phyloP scores from a whole-genome alignment of 192 early-diverging fungal species.

The Coemansia pectinata region DNA sequence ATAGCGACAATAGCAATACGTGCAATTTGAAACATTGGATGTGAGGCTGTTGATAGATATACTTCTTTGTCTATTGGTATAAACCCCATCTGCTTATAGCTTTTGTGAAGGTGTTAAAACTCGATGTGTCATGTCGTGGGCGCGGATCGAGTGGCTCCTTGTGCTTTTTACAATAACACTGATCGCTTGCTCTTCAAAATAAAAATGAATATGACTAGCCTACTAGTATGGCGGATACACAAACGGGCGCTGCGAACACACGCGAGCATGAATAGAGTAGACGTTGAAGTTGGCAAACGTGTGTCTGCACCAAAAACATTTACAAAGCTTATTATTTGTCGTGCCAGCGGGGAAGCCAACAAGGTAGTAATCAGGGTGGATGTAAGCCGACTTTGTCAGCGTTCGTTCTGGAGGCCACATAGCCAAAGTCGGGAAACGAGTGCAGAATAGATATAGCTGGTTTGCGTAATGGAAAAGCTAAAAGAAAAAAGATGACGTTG shows the following conservation, averaged over 20 bases:
- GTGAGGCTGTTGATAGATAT: not conserved
- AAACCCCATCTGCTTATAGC: not conserved
- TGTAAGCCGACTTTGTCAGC: slow-evolving; percentile 8
- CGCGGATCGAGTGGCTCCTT: not conserved
- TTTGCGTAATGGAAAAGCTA: not conserved
- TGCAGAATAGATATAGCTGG: not conserved
- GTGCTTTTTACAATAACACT: too few species aligned
- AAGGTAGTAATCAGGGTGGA: slow-evolving; percentile 16
- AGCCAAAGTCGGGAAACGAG: too few species aligned
- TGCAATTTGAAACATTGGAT: too few species aligned
- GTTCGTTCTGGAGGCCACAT: slow-evolving; percentile 31
- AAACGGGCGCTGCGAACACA: slow-evolving; percentile 28
- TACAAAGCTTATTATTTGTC: slow-evolving; percentile 11
- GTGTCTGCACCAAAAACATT: slow-evolving; percentile 35
- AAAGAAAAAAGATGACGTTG: not conserved
- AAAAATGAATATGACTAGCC: not conserved
- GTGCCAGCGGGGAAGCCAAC: slow-evolving; percentile 19
- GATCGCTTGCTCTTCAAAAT: not conserved
- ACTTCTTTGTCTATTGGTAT: not conserved
- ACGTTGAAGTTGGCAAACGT: slow-evolving; percentile 13
- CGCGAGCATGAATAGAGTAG: slow-evolving; percentile 23
- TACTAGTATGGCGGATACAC: slow-evolving; percentile 27
- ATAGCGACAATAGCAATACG: too few species aligned
- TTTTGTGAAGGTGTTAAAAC: not conserved
- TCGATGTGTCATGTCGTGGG: too few species aligned